Conservation (phyloP, 192 early-diverging fungal species). For the Podochytrium sp. region DNA sequence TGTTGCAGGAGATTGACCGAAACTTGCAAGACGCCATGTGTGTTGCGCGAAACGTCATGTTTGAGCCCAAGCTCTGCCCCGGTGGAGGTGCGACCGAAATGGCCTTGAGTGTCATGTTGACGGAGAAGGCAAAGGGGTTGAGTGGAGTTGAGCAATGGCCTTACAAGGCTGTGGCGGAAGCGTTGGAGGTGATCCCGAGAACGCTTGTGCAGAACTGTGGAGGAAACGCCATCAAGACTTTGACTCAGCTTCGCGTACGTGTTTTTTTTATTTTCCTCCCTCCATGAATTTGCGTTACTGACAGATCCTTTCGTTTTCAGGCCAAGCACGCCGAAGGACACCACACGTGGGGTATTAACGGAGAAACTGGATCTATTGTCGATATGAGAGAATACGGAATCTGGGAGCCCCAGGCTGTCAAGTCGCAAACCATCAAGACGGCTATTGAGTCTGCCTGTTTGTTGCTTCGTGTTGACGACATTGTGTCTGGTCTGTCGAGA, state of each 20-base stretch:
- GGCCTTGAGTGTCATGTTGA: constrained; percentile 88
- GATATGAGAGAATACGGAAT: constrained; percentile 98
- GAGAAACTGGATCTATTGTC: constrained; percentile 84
- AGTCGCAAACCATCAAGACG: constrained; percentile 99
- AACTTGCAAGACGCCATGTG: constrained; percentile 99
- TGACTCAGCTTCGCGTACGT: constrained; percentile 82
- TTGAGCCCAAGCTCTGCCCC: constrained; percentile 89
- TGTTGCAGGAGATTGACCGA: constrained; percentile 96
- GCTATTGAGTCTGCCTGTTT: constrained; percentile 85
- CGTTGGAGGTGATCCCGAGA: constrained; percentile 97
- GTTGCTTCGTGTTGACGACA: constrained; percentile 84
- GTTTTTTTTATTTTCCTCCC: background rate
- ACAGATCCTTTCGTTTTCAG: constrained; percentile 30
- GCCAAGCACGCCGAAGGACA: constrained; percentile 93
- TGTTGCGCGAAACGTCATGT: constrained; percentile 97
- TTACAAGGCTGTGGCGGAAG: constrained; percentile 91
- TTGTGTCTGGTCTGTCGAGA: constrained; percentile 87
- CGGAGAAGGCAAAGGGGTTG: constrained; percentile 86
- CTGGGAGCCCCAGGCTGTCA: constrained; percentile 99
- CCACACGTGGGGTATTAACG: constrained; percentile 94
- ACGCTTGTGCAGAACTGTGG: constrained; percentile 99
- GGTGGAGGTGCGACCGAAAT: constrained; percentile 99
- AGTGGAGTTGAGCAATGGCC: constrained; percentile 95
- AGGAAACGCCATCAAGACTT: constrained; percentile 94
- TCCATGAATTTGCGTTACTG: background rate